phyloP scores from a whole-genome alignment of 129 eudicot genomes.

The Chrysanthemum lavandulifolium region DNA sequence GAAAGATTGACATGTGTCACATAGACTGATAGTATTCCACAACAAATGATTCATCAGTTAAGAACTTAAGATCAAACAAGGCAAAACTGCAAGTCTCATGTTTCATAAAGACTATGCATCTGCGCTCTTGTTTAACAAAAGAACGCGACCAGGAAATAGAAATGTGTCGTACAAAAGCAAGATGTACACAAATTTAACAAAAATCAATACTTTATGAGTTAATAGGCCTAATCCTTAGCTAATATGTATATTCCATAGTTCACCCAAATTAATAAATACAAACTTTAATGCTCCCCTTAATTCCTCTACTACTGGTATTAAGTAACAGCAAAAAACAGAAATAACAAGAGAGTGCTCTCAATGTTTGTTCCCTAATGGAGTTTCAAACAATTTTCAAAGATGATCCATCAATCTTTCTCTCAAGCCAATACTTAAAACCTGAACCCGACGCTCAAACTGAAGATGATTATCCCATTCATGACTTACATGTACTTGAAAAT shows the following conservation, averaged over 20 bases:
- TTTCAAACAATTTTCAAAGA: conserved; percentile 13
- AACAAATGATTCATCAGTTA: no score
- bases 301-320: not conserved
- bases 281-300: conserved; percentile 7
- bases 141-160: not conserved
- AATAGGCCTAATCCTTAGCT: not conserved
- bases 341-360: conserved; percentile 16
- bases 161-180: not conserved
- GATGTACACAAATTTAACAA: not conserved
- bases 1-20: no score
- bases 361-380: conserved; percentile 32
- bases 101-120: no score
- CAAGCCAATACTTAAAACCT: conserved; percentile 36
- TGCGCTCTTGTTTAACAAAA: no score
- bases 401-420: conserved; percentile 12
- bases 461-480: conserved; percentile 43
- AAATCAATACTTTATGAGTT: not conserved
- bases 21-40: no score
- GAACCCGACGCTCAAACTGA: conserved; percentile 24
- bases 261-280: conserved; percentile 9
- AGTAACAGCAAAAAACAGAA: conserved; percentile 14
- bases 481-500: conserved; percentile 37
- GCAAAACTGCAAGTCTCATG: no score
- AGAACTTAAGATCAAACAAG: no score
- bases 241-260: not conserved